These are phyloP conservation scores for Gelatoporia subvermispora DNA, from an alignment of 768 basidiomycete genomes.

Conservation along the genomic window DNA sequence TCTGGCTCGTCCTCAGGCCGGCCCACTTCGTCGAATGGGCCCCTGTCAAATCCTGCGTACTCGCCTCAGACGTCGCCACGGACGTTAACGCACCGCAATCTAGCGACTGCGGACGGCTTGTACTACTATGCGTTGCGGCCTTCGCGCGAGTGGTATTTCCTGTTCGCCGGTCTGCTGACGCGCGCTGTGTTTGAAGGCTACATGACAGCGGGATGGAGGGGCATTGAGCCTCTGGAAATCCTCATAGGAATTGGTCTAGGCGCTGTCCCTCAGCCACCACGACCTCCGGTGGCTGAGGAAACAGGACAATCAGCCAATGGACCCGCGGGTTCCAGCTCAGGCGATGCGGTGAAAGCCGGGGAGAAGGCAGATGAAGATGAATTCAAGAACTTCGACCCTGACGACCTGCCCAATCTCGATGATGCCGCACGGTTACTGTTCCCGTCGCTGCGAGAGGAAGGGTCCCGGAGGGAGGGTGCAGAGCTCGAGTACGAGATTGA, in stretches of 20 bases:
- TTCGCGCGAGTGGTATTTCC: conserved; percentile 76
- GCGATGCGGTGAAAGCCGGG: neutral
- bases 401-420: conserved; percentile 63
- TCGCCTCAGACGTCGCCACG: conserved; percentile 20
- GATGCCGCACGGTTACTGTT: conserved; percentile 71
- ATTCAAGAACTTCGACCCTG: conserved; percentile 65
- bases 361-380: conserved; percentile 20
- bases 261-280: conserved; percentile 18
- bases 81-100: conserved; percentile 11
- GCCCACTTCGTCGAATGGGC: neutral
- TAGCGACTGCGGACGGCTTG: conserved; percentile 13
- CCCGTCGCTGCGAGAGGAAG: conserved; percentile 33
- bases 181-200: conserved; percentile 86
- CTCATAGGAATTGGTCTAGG: conserved; percentile 70
- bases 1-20: conserved; percentile 1
- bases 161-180: conserved; percentile 71
- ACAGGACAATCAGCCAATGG: neutral
- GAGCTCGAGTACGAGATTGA: conserved; percentile 72
- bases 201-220: conserved; percentile 75
- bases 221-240: conserved; percentile 63
- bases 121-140: conserved; percentile 48
- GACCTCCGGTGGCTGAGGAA: neutral
- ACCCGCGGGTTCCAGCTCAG: too few relatives aligned
- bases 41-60: conserved; percentile 4
- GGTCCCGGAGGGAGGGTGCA: conserved; percentile 39